phyloP scores from a whole-genome alignment of 139 green algal species.

The Volvox reticuliferus region DNA sequence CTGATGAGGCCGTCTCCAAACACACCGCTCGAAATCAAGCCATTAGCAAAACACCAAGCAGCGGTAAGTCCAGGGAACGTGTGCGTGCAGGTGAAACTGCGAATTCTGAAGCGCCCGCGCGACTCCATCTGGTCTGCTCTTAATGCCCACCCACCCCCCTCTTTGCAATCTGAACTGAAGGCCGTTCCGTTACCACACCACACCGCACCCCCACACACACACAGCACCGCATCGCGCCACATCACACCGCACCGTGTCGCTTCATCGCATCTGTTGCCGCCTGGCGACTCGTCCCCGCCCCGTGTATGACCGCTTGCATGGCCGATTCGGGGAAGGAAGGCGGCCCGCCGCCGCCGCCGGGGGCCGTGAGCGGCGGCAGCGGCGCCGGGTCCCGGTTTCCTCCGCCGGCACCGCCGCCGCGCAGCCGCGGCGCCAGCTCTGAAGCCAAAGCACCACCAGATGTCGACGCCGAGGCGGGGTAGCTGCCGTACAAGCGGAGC shows the following conservation, averaged over 20 bases:
- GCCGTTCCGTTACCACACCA: background rate
- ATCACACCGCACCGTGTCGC: constrained; percentile 1
- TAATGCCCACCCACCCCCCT: too few species aligned
- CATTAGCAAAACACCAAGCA: too few species aligned
- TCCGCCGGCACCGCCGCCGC: background rate
- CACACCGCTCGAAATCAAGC: too few species aligned
- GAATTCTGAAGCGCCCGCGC: too few species aligned
- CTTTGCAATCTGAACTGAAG: too few species aligned
- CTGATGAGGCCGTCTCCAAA: too few species aligned
- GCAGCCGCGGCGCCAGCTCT: constrained; percentile 3
- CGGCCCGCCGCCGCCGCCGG: background rate
- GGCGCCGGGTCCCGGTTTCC: constrained; percentile 39
- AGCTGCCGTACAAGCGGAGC: constrained; percentile 60
- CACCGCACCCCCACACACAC: background rate
- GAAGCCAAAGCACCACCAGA: background rate
- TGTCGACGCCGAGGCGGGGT: background rate
- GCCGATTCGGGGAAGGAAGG: constrained; percentile 46
- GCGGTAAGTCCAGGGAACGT: too few species aligned
- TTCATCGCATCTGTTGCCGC: constrained; percentile 57
- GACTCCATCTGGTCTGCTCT: too few species aligned
- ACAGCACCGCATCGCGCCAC: background rate
- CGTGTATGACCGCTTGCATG: constrained; percentile 56
- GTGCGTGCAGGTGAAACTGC: too few species aligned
- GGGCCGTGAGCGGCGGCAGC: constrained; percentile 21
- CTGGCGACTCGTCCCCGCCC: constrained; percentile 21